A percentile compares a stretch with the other conserved stretches of the same genome.
phyloP scores from a whole-genome alignment of 192 early-diverging fungal species.

The Entophlyctis luteolus region DNA sequence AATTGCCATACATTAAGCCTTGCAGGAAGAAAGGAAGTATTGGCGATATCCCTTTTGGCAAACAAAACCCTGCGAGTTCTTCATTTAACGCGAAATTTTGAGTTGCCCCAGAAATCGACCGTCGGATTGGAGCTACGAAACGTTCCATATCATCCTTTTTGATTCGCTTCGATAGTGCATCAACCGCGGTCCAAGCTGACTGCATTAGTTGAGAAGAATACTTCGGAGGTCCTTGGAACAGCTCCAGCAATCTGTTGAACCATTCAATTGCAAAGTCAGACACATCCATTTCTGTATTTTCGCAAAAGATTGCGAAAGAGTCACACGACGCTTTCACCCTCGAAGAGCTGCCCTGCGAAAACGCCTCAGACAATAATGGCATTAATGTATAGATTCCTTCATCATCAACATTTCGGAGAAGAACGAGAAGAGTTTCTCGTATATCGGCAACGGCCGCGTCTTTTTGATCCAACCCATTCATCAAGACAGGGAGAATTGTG shows the following conservation, averaged over 20 bases:
- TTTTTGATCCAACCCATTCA: conserved; percentile 70
- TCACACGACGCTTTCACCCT: conserved; percentile 54
- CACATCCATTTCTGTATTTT: conserved; percentile 55
- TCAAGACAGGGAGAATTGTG: conserved; percentile 74
- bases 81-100: conserved; percentile 40
- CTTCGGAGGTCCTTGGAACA: conserved; percentile 55
- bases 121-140: conserved; percentile 65
- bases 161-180: conserved; percentile 73
- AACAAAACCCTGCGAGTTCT: conserved; percentile 73
- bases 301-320: conserved; percentile 62
- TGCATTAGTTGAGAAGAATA: conserved; percentile 54
- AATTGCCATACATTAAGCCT: conserved; percentile 81
- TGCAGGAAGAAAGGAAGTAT: conserved; percentile 89
- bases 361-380: conserved; percentile 69
- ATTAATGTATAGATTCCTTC: conserved; percentile 79
- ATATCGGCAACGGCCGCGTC: conserved; percentile 67
- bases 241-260: conserved; percentile 70
- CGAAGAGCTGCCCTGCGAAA: conserved; percentile 18
- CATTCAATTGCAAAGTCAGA: conserved; percentile 70
- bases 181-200: conserved; percentile 75
- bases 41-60: conserved; percentile 90
- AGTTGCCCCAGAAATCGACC: conserved; percentile 60
- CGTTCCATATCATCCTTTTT: conserved; percentile 86
- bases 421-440: conserved; percentile 64
- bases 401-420: conserved; percentile 73